Evolutionary conservation across 805 yeast genomes (phyloP), one percentile per base, ranked within the genome.

Genomic region (Starmerella geochares): DNA sequence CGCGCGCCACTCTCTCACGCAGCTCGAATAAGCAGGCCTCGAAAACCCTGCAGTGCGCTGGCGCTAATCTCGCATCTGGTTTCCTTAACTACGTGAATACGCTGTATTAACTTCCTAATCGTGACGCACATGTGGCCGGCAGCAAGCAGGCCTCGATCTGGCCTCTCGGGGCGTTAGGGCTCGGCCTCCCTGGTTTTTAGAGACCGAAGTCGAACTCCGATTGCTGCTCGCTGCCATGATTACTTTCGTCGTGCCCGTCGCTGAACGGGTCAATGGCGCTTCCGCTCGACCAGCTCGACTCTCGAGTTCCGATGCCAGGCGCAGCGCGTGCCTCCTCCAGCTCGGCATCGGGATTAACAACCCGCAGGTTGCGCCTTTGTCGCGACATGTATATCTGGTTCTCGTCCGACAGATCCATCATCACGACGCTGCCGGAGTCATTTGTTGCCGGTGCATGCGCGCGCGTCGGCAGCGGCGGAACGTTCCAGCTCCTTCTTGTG

Each of bases 1-100:
- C 67, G 73, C 95, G 28, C 79, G 98, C 67, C 86, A 83, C 58
- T 46, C 75, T 71, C 47, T 73, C 79, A 39, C 40, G 23, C 33
- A 39, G 27, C 47, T 50, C 19, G 46, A 47, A 31, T 52, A 35
- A 25, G 4, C 4, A 7, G 29, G n/a, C 7, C 17, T 14, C 27
- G 17, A 29, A 14, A 29, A n/a, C n/a, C n/a, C n/a, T n/a, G n/a
- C n/a, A n/a, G n/a, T n/a, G n/a, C n/a, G n/a, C n/a, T n/a, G n/a
- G n/a, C n/a, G n/a, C n/a, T n/a, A n/a, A n/a, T n/a, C n/a, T n/a
- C n/a, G n/a, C 6, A 25, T 25, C 28, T 25, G 28, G 10, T 25
- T 6, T 25, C 35, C 35, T 8, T 31, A 13, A 31, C 6, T 31
- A 31, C 11, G 17, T 27, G 35, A n/a, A 31, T 31, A n/a, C 35